Conservation (phyloP, 2,329 filamentous ascomycete species). For the Trichothecium roseum region DNA sequence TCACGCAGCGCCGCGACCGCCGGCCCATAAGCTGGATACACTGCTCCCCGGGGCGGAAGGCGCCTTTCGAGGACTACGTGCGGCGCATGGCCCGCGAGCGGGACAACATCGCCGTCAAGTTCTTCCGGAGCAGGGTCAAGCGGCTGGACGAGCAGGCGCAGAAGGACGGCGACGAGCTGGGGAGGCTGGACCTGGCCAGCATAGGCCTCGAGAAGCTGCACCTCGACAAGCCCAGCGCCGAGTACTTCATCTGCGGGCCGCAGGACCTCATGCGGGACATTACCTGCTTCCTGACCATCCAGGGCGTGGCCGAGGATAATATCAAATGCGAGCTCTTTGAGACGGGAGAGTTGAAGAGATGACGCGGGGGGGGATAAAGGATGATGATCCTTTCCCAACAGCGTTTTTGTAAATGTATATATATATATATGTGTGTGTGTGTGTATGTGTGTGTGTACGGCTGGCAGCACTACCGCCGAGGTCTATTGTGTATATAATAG, state of each 20-base stretch:
- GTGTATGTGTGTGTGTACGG: too few species aligned
- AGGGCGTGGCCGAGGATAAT: slow-evolving; percentile 25
- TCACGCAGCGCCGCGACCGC: slow-evolving; percentile 23
- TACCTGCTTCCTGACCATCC: slow-evolving; percentile 27
- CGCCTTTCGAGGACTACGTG: slow-evolving; percentile 45
- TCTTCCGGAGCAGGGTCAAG: slow-evolving; percentile 39
- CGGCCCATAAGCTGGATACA: too few species aligned
- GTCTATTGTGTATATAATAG: too few species aligned
- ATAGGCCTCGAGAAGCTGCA: slow-evolving; percentile 33
- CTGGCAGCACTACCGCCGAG: too few species aligned
- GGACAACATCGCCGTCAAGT: slow-evolving; percentile 25
- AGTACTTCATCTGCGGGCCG: slow-evolving; percentile 45
- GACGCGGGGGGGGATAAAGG: too few species aligned
- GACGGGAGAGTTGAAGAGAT: slow-evolving; percentile 27
- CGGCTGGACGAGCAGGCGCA: slow-evolving; percentile 26
- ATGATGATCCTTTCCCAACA: too few species aligned
- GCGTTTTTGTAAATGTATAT: too few species aligned
- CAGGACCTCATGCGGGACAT: slow-evolving; percentile 45
- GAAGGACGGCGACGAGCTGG: slow-evolving; percentile 7
- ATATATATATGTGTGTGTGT: too few species aligned
- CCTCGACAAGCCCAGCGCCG: slow-evolving; percentile 31
- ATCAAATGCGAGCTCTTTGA: slow-evolving; percentile 38
- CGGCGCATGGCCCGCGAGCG: slow-evolving; percentile 28
- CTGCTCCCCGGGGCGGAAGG: slow-evolving; percentile 25
- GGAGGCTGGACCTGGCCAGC: slow-evolving; percentile 35